Percentiles rank a stretch among this genome's conserved stretches.
Evolutionary conservation across 352 stramenopile species (phyloP).

Genomic region (Pseudoperonospora humuli): DNA sequence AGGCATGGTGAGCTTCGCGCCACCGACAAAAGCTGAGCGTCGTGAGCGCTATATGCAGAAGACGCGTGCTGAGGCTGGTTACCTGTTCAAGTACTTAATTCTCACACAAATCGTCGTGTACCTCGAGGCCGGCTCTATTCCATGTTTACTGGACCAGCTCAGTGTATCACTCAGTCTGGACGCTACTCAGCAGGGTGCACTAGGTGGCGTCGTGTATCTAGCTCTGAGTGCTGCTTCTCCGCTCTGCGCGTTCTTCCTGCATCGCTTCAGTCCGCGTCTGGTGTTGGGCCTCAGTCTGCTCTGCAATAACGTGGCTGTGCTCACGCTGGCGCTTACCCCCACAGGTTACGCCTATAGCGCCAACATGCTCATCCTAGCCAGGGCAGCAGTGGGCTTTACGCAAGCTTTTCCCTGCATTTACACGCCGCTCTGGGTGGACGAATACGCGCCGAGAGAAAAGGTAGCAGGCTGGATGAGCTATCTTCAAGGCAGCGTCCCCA

Average conservation of each 20-base stretch:
- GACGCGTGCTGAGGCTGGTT: slow-evolving; percentile 62
- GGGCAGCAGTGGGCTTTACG: slow-evolving; percentile 71
- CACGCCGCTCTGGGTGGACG: slow-evolving; percentile 79
- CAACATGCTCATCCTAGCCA: slow-evolving; percentile 63
- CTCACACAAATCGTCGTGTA: slow-evolving; percentile 79
- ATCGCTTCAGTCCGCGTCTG: slow-evolving; percentile 53
- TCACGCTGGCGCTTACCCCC: slow-evolving; percentile 65
- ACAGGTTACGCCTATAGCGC: slow-evolving; percentile 59
- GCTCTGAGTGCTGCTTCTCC: slow-evolving; percentile 63
- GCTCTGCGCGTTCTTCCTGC: slow-evolving; percentile 69
- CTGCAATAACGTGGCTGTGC: slow-evolving; percentile 65
- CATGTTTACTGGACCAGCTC: slow-evolving; percentile 72
- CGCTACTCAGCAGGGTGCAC: slow-evolving; percentile 63
- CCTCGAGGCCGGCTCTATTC: slow-evolving; percentile 73
- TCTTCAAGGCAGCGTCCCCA: slow-evolving; percentile 69
- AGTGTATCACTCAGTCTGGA: slow-evolving; percentile 62
- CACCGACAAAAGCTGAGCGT: slow-evolving; percentile 43
- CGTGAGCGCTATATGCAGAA: slow-evolving; percentile 65
- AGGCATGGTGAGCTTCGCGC: slow-evolving; percentile 32
- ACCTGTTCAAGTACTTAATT: slow-evolving; percentile 85
- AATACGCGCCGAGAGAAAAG: slow-evolving; percentile 69
- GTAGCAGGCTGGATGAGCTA: slow-evolving; percentile 83
- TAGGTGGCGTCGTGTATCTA: slow-evolving; percentile 76
- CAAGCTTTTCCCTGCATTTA: slow-evolving; percentile 81
- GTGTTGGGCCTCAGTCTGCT: slow-evolving; percentile 68